Evolutionary conservation across 495 filamentous ascomycete genomes (phyloP), one percentile per base, ranked within the genome.

Genomic region (Aspergillus leporis): DNA sequence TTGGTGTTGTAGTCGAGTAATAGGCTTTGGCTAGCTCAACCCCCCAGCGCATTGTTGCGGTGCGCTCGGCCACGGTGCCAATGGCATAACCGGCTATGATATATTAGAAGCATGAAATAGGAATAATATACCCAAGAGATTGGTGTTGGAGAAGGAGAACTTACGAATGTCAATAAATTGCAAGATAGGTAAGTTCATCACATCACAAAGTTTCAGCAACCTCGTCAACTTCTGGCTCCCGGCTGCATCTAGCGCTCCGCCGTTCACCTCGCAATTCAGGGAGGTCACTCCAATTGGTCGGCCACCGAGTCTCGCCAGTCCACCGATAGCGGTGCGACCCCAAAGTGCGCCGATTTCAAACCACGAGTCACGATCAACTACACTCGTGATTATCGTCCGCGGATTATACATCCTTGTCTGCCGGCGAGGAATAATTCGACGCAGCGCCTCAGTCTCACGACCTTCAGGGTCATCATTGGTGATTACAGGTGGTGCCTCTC

Each of bases 331-430:
- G 3, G 83, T 85, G 3, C 78, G 80, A 5, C 84, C 85, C 84
- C 85, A 87, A 4, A 85, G 72, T 0, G 78, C 63, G 7, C 85
- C 85, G 51, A 87, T 87, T 62, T 87, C 84, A 62, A 87, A 87
- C 74, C 80, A 87, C 0, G 79, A 83, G 31, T 60, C 74, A 3
- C 58, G 53, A 62, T 87, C 84, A 7, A 85, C 80, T 13, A 87
- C 78, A 3, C 76, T 80, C 1, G 63, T 72, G 53, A 87, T 83
- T 60, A 87, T 81, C 10, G 74, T 79, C 3, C 81, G 68, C 0
- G 81, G 70, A 59, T 85, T 80, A 64, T 87, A 87, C 83, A 84
- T 87, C 4, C 85, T 74, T 9, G 81, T 78, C 52, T 80, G 77
- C 28, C 77, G 73, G 18, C 85, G 74, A 1, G 84, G 85, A 28